Percentiles rank a stretch among this genome's conserved stretches.
Evolutionary conservation across 345 rosid species (phyloP).

Genomic region (Populus deltoides): DNA sequence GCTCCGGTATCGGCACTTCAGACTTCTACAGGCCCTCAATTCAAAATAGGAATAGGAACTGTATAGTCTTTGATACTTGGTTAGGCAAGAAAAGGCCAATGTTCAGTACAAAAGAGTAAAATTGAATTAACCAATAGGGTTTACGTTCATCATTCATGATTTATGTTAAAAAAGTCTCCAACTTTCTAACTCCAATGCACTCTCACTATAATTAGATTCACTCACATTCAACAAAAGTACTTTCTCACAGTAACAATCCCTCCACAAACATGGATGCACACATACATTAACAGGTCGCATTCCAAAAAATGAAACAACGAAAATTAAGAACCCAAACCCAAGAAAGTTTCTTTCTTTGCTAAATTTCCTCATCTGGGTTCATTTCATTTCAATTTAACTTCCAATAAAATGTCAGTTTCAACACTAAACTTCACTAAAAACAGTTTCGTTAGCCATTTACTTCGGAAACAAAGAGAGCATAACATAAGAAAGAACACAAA

Average conservation of each 20-base stretch:
- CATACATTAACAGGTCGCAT: not conserved
- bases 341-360: not conserved
- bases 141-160: not conserved
- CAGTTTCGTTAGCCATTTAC: not conserved
- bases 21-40: not conserved
- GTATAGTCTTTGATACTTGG: not conserved
- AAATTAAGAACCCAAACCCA: not conserved
- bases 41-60: not conserved
- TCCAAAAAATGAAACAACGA: not conserved
- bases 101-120: not conserved
- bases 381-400: not conserved
- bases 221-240: not conserved
- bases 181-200: not conserved
- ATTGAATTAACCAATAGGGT: not conserved
- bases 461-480: not conserved
- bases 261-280: not conserved
- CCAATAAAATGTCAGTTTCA: not conserved
- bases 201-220: not conserved
- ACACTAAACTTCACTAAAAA: not conserved
- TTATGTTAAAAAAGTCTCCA: not conserved
- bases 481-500: not conserved
- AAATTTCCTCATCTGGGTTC: not conserved
- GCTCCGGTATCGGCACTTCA: not conserved
- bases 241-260: not conserved
- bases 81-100: not conserved